Conservation (phyloP, 441 rosid species). For the Aquilaria agallochum region DNA sequence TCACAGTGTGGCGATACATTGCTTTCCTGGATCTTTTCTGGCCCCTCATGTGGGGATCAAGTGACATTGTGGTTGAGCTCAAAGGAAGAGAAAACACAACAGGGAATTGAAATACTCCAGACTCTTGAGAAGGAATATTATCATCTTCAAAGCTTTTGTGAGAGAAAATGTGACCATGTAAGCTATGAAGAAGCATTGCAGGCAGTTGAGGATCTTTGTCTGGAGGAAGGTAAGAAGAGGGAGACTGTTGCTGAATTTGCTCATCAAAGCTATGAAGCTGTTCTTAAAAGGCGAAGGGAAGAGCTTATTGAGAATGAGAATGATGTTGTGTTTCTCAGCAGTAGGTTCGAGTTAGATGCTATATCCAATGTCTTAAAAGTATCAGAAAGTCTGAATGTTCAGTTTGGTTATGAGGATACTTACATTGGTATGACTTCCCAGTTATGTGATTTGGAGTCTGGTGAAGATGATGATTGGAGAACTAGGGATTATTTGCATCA, state of each 20-base stretch:
- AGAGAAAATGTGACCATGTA: slow-evolving; percentile 75
- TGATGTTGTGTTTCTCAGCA: slow-evolving; percentile 37
- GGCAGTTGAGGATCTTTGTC: slow-evolving; percentile 70
- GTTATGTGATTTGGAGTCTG: slow-evolving; percentile 81
- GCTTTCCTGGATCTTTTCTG: slow-evolving; percentile 86
- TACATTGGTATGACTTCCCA: slow-evolving; percentile 56
- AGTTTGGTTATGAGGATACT: slow-evolving; percentile 63
- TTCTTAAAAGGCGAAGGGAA: slow-evolving; percentile 68
- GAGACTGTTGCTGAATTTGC: slow-evolving; percentile 47
- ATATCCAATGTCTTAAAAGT: slow-evolving; percentile 71
- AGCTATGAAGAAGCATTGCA: slow-evolving; percentile 87
- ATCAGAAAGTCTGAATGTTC: slow-evolving; percentile 66
- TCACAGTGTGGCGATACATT: slow-evolving; percentile 43
- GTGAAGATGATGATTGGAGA: slow-evolving; percentile 76
- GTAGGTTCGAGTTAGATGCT: slow-evolving; percentile 68
- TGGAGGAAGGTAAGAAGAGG: slow-evolving; percentile 80
- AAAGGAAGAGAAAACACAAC: slow-evolving; percentile 68
- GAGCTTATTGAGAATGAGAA: slow-evolving; percentile 50
- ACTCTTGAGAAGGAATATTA: slow-evolving; percentile 75
- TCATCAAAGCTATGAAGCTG: slow-evolving; percentile 55
- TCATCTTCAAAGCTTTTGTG: slow-evolving; percentile 76
- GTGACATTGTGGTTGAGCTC: slow-evolving; percentile 56
- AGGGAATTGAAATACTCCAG: slow-evolving; percentile 72
- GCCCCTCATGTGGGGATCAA: slow-evolving; percentile 67
- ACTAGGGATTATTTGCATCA: slow-evolving; percentile 62